A percentile compares a stretch with the other conserved stretches of the same genome.
phyloP scores from a whole-genome alignment of 192 early-diverging fungal species.

The Backusella luteola region DNA sequence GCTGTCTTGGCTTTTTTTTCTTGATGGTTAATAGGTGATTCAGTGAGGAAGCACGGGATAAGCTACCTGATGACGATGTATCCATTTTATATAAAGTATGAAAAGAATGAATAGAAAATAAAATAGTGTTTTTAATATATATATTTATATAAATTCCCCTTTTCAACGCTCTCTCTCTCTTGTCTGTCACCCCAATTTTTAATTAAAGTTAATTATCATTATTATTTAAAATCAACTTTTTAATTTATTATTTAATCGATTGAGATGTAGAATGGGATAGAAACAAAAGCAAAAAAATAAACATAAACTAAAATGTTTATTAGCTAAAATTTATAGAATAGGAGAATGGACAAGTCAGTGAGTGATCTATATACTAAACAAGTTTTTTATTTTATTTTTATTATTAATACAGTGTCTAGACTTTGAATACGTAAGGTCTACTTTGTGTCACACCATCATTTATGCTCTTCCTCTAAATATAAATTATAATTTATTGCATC shows the following conservation, averaged over 20 bases:
- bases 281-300: background rate
- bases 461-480: background rate
- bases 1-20: background rate
- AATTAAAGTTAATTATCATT: slow-evolving; percentile 1
- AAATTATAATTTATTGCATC: background rate
- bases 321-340: background rate
- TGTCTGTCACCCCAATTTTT: background rate
- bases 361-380: background rate
- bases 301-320: background rate
- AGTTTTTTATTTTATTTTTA: background rate
- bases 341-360: background rate
- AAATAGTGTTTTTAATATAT: background rate
- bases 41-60: background rate
- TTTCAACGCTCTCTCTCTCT: background rate
- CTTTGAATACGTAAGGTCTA: background rate
- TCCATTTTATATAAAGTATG: background rate
- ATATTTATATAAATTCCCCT: background rate
- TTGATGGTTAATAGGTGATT: background rate
- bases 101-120: background rate
- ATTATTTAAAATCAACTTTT: background rate
- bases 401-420: background rate
- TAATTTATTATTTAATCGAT: background rate
- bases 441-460: background rate
- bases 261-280: background rate
- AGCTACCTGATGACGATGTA: background rate